phyloP scores from a whole-genome alignment of 225 moss, liverwort and hornwort genomes.

The Polytrichum formosum region DNA sequence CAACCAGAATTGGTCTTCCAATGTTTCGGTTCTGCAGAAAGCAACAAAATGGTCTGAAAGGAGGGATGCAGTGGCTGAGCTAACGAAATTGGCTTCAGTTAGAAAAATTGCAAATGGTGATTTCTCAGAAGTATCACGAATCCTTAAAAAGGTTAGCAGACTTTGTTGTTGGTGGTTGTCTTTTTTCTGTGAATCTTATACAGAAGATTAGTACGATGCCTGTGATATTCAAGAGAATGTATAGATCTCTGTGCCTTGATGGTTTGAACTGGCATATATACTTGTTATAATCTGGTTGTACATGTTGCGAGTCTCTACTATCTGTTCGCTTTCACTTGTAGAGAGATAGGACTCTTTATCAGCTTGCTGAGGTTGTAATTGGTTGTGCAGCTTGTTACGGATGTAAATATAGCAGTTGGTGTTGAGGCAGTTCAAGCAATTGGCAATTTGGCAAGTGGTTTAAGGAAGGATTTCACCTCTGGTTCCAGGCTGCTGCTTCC shows the following conservation, averaged over 20 bases:
- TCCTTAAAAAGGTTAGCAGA: conserved; percentile 67
- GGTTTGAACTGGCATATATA: no score
- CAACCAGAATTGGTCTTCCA: no score
- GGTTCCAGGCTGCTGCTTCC: conserved; percentile 81
- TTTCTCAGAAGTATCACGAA: conserved; percentile 82
- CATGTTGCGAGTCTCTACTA: no score
- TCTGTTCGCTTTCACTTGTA: no score
- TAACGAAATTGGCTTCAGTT: conserved; percentile 83
- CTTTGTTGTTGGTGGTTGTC: conserved; percentile 3
- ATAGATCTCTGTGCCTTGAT: no score
- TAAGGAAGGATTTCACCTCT: conserved; percentile 86
- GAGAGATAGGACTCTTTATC: no score
- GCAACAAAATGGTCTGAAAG: conserved; percentile 96
- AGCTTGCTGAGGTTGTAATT: not conserved
- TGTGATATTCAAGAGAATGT: no score
- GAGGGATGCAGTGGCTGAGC: conserved; percentile 89
- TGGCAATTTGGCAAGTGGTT: conserved; percentile 82
- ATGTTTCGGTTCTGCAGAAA: conserved; percentile 40
- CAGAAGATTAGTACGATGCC: no score
- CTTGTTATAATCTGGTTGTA: no score
- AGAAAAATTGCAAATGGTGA: conserved; percentile 81
- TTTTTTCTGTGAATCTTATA: no score
- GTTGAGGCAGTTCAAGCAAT: conserved; percentile 98
- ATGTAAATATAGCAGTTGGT: conserved; percentile 97
- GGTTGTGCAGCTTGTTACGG: conserved; percentile 69